Evolutionary conservation across 2,329 filamentous ascomycete genomes (phyloP).

Genomic region (Trichoderma guizhouense): DNA sequence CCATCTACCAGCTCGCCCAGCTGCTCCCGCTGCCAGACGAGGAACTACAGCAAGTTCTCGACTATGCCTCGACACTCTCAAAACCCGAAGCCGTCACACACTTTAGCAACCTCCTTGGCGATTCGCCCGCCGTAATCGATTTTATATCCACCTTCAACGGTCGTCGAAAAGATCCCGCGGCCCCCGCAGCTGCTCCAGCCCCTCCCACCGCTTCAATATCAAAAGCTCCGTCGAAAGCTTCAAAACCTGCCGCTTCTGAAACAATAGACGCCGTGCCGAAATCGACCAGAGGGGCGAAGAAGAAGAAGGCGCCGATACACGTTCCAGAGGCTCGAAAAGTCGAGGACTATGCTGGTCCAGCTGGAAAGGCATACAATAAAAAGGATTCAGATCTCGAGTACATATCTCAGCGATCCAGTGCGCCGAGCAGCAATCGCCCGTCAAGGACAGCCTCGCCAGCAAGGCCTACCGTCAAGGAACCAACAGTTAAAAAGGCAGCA

Average conservation of each 20-base stretch:
- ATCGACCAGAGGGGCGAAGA: slow-evolving; percentile 44
- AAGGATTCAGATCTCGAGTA: slow-evolving; percentile 69
- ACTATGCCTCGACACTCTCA: slow-evolving; percentile 74
- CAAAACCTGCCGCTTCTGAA: slow-evolving; percentile 28
- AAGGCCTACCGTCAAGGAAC: slow-evolving; percentile 8
- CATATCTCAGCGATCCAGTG: slow-evolving; percentile 51
- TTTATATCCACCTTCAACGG: slow-evolving; percentile 82
- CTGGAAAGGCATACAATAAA: slow-evolving; percentile 72
- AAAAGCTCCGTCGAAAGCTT: slow-evolving; percentile 13
- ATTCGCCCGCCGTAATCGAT: slow-evolving; percentile 71
- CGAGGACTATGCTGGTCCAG: slow-evolving; percentile 58
- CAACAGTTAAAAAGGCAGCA: slow-evolving; percentile 29
- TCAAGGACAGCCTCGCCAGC: slow-evolving; percentile 38
- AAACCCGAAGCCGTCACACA: slow-evolving; percentile 77
- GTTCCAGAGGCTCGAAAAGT: slow-evolving; percentile 61
- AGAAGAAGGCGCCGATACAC: slow-evolving; percentile 62
- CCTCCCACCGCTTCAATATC: slow-evolving; percentile 7
- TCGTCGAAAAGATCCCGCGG: slow-evolving; percentile 46
- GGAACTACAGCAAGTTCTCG: slow-evolving; percentile 78
- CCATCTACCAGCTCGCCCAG: slow-evolving; percentile 65
- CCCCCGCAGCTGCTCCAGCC: slow-evolving; percentile 27
- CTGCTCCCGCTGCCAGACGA: slow-evolving; percentile 82
- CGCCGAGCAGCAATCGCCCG: slow-evolving; percentile 37
- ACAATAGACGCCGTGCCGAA: slow-evolving; percentile 47
- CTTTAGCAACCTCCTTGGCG: slow-evolving; percentile 82